Base-by-base conservation (phyloP, 345 rosid genomes). In the Jatropha curcas region DNA sequence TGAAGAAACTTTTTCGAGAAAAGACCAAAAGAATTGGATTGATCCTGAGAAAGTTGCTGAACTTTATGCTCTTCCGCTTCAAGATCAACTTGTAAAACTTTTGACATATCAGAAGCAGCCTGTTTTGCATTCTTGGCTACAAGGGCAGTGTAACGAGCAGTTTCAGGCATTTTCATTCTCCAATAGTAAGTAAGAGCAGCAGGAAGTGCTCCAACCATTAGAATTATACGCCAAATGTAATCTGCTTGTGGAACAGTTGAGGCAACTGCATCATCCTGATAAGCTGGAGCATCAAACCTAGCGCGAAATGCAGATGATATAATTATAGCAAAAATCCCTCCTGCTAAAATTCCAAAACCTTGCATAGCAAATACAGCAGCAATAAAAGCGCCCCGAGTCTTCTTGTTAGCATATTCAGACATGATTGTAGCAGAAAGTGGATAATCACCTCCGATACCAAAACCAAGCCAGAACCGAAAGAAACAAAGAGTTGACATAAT, bases 361-460 rank as follows among this genome's bases (percentile, higher is more conserved):
- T 90, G 97, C 97, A 92, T 92, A 0, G 97, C 97, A 20, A 92
- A 92, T n/a, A 92, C 97, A 1, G 97, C 94, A 4, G 96, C 97
- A 27, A 92, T 83, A 74, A 90, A 92, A 0, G 97, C 97, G 1
- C 97, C 97, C 0, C 97, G 87, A 3, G 96, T 92, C 76, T 92
- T 90, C 84, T 92, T 92, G 74, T 87, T 92, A 7, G 97, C 91
- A 71, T 89, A 90, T 64, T 92, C 97, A 0, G 97, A 92, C 96
- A 90, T 90, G 77, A 92, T 90, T 0, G 93, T 88, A 12, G 93
- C 93, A 1, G 96, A 90, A 69, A 90, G 87, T 0, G 96, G 96
- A 75, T 90, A 90, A 63, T 90, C 96, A 7, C 96, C 96, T 1
- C 96, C 96, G 2, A 90, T 87, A 31, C 96, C 96, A 24, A 90